Evolutionary conservation across 2,329 filamentous ascomycete genomes (phyloP).

Genomic region (Aspergillus quadrilineatus): DNA sequence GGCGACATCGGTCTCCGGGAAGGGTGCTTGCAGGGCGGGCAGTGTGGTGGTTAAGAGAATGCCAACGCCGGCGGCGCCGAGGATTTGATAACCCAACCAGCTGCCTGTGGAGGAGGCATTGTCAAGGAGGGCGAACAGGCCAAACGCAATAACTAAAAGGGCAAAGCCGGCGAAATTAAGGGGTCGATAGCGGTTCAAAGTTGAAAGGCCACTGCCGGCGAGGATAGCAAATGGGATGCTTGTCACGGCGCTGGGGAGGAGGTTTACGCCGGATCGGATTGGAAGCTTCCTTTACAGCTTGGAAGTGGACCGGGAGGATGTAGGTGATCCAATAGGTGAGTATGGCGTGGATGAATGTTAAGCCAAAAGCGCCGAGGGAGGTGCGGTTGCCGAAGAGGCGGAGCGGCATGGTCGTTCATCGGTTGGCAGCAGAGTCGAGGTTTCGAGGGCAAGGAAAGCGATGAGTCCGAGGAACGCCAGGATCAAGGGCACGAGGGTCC

Average conservation of each 20-base stretch:
- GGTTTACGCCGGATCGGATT: not conserved
- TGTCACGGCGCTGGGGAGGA: not conserved
- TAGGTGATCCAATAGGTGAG: not conserved
- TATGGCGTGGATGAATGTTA: not conserved
- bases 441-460: not conserved
- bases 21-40: slow-evolving; percentile 2
- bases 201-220: slow-evolving; percentile 1
- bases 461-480: slow-evolving; percentile 46
- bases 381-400: not conserved
- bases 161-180: slow-evolving; percentile 1
- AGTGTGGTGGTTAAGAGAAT: not conserved
- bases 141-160: not conserved
- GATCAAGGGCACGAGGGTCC: slow-evolving; percentile 57
- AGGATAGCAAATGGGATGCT: not conserved
- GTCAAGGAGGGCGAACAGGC: not conserved
- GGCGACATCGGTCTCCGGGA: not conserved
- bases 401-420: not conserved
- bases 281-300: not conserved
- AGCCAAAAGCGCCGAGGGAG: not conserved
- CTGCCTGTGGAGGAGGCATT: not conserved
- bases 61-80: not conserved
- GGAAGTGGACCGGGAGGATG: slow-evolving; percentile 9
- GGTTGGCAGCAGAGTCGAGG: not conserved
- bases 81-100: slow-evolving; percentile 6
- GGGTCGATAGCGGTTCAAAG: not conserved